phyloP scores from a whole-genome alignment of 108 stramenopile species.

The Cyclotella sp. region DNA sequence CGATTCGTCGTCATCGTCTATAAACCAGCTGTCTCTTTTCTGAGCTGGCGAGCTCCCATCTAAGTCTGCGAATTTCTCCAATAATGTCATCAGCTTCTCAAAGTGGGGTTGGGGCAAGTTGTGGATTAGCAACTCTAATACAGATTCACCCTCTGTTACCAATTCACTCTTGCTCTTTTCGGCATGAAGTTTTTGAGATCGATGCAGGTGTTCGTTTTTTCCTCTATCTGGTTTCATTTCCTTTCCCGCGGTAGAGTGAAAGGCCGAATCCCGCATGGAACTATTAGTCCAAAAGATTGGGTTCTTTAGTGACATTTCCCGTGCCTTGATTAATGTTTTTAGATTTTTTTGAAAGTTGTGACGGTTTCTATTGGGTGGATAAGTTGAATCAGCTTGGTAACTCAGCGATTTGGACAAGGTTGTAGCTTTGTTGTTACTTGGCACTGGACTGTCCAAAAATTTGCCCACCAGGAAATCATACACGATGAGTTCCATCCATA shows the following conservation, averaged over 20 bases:
- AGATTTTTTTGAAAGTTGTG: conserved; percentile 23
- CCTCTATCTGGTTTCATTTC: background rate
- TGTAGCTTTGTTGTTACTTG: background rate
- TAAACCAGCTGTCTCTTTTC: conserved; percentile 19
- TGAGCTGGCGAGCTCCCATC: conserved; percentile 8
- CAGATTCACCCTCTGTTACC: conserved; percentile 24
- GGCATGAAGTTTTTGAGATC: conserved; percentile 18
- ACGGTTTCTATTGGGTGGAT: conserved; percentile 54
- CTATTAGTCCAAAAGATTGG: conserved; percentile 41
- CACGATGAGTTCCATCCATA: conserved; percentile 38
- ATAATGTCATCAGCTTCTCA: conserved; percentile 39
- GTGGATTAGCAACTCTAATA: conserved; percentile 34
- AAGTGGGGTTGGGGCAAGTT: conserved; percentile 42
- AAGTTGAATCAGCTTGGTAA: conserved; percentile 37
- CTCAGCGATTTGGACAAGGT: background rate
- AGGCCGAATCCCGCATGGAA: conserved; percentile 19
- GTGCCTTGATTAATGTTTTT: conserved; percentile 31
- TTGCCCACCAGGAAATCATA: conserved; percentile 41
- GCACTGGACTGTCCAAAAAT: conserved; percentile 27
- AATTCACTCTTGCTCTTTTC: conserved; percentile 26
- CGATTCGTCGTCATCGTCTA: conserved; percentile 16
- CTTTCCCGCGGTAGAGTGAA: background rate
- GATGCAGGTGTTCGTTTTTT: background rate
- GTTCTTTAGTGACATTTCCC: conserved; percentile 33
- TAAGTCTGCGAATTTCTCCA: conserved; percentile 32